Evolutionary conservation across 140 eudicot genomes (phyloP).

Genomic region (Erigeron philadelphicus): DNA sequence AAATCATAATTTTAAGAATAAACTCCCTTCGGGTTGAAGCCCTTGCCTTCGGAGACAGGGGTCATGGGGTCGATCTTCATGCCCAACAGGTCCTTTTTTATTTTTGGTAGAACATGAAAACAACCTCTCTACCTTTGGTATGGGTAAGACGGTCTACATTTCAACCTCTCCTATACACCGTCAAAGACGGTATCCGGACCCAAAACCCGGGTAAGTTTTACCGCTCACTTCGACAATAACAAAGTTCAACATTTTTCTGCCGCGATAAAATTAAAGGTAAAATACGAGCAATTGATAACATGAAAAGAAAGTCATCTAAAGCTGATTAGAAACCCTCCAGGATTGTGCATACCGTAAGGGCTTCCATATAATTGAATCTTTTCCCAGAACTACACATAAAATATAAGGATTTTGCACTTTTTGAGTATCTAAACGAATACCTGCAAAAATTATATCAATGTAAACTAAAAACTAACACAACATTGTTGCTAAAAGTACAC

Average conservation of each 20-base stretch:
- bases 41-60: no score
- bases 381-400: conserved; percentile 9
- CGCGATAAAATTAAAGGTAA: not conserved
- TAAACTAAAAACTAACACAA: conserved; percentile 9
- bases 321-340: not conserved
- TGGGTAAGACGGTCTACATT: no score
- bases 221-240: no score
- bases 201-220: no score
- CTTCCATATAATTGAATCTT: not conserved
- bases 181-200: no score
- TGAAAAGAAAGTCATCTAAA: not conserved
- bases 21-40: no score
- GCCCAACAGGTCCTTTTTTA: no score
- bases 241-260: not conserved
- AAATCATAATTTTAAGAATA: no score
- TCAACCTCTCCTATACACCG: no score
- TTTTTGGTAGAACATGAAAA: no score
- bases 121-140: no score
- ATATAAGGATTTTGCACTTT: not conserved
- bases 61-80: no score
- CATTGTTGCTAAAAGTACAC: conserved; percentile 2
- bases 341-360: not conserved
- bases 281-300: not conserved
- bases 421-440: not conserved
- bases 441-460: not conserved